phyloP scores from a whole-genome alignment of 495 filamentous ascomycete genomes.

The Corynascus novoguineensis region DNA sequence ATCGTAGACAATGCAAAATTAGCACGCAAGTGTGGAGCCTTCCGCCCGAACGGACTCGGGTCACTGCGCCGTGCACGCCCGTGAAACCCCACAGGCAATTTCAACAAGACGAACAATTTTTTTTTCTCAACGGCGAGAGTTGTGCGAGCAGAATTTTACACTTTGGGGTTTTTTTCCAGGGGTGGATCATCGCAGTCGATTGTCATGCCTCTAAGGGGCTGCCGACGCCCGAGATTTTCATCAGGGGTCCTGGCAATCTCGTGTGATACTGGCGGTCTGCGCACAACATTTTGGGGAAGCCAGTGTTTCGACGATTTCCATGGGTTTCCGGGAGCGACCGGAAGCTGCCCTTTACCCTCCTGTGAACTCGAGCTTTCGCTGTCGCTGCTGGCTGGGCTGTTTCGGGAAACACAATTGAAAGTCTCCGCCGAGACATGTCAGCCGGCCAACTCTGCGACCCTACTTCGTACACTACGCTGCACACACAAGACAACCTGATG shows the following conservation, averaged over 20 bases:
- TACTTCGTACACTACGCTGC: too few species aligned
- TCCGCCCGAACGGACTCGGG: conserved; percentile 11
- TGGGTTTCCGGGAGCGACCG: conserved; percentile 9
- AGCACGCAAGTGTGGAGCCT: conserved; percentile 12
- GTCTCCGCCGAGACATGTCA: conserved; percentile 15
- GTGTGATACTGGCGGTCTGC: background rate
- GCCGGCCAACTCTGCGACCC: conserved; percentile 15
- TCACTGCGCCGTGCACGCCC: conserved; percentile 25
- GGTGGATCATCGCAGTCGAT: background rate
- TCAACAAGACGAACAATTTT: conserved; percentile 18
- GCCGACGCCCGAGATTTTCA: background rate
- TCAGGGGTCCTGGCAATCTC: conserved; percentile 8
- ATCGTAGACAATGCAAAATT: conserved; percentile 24
- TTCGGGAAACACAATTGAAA: conserved; percentile 21
- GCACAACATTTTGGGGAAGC: background rate
- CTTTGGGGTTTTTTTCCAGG: background rate
- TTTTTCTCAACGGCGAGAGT: conserved; percentile 5
- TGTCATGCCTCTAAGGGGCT: conserved; percentile 4
- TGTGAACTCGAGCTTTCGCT: too few species aligned
- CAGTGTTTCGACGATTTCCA: conserved; percentile 6
- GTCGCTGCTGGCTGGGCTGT: too few species aligned
- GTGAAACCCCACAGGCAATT: conserved; percentile 28
- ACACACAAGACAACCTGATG: conserved; percentile 4
- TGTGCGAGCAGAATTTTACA: conserved; percentile 9
- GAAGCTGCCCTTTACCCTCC: background rate